Percentiles rank a stretch among this genome's conserved stretches.
phyloP scores from a whole-genome alignment of 2,329 filamentous ascomycete genomes.

The Hypoxylon rubiginosum region DNA sequence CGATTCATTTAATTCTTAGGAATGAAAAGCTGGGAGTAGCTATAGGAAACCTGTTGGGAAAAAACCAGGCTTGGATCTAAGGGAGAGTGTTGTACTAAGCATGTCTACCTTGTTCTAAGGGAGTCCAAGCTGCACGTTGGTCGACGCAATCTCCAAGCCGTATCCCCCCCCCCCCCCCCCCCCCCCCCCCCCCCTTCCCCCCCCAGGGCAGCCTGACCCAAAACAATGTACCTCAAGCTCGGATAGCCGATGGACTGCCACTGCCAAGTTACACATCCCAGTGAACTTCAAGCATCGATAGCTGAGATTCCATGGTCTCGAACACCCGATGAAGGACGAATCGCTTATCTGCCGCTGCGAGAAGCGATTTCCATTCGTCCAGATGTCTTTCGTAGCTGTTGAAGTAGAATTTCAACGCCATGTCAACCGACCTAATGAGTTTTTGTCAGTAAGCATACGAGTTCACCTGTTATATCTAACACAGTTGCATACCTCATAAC shows the following conservation, averaged over 20 bases:
- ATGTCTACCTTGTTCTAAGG: slow-evolving; percentile 15
- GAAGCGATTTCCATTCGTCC: slow-evolving; percentile 44
- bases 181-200: no score
- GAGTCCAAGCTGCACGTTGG: slow-evolving; percentile 14
- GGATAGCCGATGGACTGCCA: slow-evolving; percentile 3
- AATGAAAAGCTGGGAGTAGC: slow-evolving; percentile 15
- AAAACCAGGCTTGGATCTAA: slow-evolving; percentile 20
- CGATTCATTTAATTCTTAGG: slow-evolving; percentile 18
- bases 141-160: slow-evolving; percentile 14
- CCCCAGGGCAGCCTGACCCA: no score
- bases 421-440: slow-evolving; percentile 39
- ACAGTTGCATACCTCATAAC: slow-evolving; percentile 30
- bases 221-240: slow-evolving; percentile 10
- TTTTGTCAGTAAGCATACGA: slow-evolving; percentile 32
- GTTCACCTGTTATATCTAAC: slow-evolving; percentile 12
- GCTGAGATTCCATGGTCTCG: slow-evolving; percentile 29
- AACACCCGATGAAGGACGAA: slow-evolving; percentile 38
- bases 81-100: slow-evolving; percentile 18
- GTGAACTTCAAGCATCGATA: slow-evolving; percentile 37
- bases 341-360: slow-evolving; percentile 41
- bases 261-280: slow-evolving; percentile 35
- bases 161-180: no score
- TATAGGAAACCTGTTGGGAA: slow-evolving; percentile 12
- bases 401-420: slow-evolving; percentile 34
- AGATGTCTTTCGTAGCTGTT: slow-evolving; percentile 40